These are phyloP conservation scores for Helianthus tuberosus DNA, from an alignment of 129 eudicot species.

Conservation along the genomic window DNA sequence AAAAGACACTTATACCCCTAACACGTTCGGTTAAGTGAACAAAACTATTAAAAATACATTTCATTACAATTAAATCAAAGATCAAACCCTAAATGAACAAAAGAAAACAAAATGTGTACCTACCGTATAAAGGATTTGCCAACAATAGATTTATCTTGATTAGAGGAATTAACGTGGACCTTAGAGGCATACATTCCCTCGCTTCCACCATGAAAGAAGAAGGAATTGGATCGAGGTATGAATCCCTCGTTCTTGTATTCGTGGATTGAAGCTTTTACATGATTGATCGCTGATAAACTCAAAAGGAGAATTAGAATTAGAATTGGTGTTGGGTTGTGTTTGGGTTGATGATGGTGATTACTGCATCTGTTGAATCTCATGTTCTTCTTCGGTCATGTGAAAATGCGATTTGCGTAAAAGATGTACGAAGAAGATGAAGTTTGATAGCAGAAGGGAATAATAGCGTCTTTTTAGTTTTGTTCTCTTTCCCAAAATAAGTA, in stretches of 20 bases:
- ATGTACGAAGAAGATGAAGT: constrained; percentile 27
- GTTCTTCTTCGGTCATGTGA: constrained; percentile 25
- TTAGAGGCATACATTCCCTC: constrained; percentile 89
- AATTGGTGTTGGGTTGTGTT: not conserved
- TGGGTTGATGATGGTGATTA: constrained; percentile 11
- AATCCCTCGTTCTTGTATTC: constrained; percentile 71
- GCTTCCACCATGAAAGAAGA: constrained; percentile 87
- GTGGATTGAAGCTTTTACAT: constrained; percentile 67
- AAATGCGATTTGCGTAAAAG: not conserved
- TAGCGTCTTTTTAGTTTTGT: too few species aligned
- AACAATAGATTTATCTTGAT: constrained; percentile 45
- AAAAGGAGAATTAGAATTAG: constrained; percentile 10
- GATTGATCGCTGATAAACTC: constrained; percentile 26
- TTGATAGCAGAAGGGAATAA: constrained; percentile 16
- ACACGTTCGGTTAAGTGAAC: not conserved
- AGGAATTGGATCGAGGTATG: constrained; percentile 71
- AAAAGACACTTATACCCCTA: too few species aligned
- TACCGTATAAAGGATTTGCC: constrained; percentile 69
- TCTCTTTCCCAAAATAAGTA: too few species aligned
- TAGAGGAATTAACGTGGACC: constrained; percentile 37
- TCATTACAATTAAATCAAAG: not conserved
- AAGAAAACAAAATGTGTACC: constrained; percentile 39
- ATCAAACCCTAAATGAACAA: not conserved
- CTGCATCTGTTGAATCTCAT: constrained; percentile 25
- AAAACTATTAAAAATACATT: not conserved